These are phyloP conservation scores for Penicillium sp. DNA, from an alignment of 2,329 filamentous ascomycete genomes.

Conservation along the genomic window DNA sequence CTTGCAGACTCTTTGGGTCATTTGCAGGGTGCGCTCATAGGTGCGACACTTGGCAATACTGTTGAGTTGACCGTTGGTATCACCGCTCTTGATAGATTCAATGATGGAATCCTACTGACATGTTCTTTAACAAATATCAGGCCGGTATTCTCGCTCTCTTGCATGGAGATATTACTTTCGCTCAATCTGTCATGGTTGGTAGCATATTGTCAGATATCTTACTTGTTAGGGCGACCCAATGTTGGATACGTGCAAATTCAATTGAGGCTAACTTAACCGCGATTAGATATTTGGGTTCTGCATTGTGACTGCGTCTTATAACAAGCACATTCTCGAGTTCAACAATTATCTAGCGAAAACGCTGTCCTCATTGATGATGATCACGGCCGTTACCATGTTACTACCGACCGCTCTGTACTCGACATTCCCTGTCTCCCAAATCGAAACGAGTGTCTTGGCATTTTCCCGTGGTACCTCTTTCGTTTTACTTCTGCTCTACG, in stretches of 20 bases:
- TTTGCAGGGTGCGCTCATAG: conserved; percentile 16
- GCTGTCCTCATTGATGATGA: conserved; percentile 65
- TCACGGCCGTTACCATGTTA: conserved; percentile 71
- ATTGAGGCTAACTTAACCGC: background rate
- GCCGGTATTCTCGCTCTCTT: conserved; percentile 82
- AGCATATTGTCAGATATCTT: conserved; percentile 88
- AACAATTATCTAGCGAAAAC: conserved; percentile 42
- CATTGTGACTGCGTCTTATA: conserved; percentile 70
- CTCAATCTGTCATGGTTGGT: conserved; percentile 89
- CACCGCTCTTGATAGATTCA: background rate
- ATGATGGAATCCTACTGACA: background rate
- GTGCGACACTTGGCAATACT: conserved; percentile 17
- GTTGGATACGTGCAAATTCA: background rate
- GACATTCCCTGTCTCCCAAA: conserved; percentile 49
- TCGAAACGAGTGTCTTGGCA: conserved; percentile 62
- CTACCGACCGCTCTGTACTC: conserved; percentile 71
- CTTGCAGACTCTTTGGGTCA: conserved; percentile 13
- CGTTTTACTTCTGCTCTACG: conserved; percentile 70
- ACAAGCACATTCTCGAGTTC: conserved; percentile 64
- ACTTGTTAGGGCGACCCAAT: conserved; percentile 52
- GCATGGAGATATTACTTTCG: conserved; percentile 81
- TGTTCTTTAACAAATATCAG: conserved; percentile 12
- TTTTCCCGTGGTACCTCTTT: conserved; percentile 72
- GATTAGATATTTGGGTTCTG: conserved; percentile 66
- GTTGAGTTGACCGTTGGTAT: conserved; percentile 16